phyloP scores from a whole-genome alignment of 208 protist genomes.

The Acanthamoeba castellanii region DNA sequence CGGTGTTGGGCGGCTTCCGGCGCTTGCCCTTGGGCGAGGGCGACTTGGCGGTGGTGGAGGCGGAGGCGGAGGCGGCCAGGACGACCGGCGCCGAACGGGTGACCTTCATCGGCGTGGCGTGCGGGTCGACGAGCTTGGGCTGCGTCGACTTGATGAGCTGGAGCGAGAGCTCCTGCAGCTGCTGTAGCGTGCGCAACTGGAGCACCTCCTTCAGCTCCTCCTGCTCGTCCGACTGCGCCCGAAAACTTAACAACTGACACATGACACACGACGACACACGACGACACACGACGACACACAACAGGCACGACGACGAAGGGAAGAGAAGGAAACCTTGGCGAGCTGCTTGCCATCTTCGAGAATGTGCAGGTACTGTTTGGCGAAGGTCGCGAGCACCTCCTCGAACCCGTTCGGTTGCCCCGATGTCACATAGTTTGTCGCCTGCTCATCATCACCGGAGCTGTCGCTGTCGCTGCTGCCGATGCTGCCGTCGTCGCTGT shows the following conservation, averaged over 20 bases:
- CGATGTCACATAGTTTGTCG: neutral
- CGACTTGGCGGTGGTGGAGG: neutral
- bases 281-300: neutral
- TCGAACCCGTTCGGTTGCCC: neutral
- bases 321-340: neutral
- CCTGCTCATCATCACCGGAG: neutral
- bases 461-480: neutral
- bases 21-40: slow-evolving; percentile 2
- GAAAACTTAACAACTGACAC: neutral
- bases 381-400: slow-evolving; percentile 5
- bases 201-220: slow-evolving; percentile 54
- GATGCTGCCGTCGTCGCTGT: neutral
- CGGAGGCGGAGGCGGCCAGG: neutral
- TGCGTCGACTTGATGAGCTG: slow-evolving; percentile 53
- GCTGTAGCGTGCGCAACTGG: slow-evolving; percentile 45
- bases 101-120: slow-evolving; percentile 1
- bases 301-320: neutral
- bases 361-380: slow-evolving; percentile 48
- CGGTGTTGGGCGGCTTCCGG: neutral
- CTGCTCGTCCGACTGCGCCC: slow-evolving; percentile 10
- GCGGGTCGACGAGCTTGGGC: neutral
- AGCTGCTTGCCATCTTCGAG: slow-evolving; percentile 18
- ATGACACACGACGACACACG: too few species aligned
- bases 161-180: slow-evolving; percentile 60
- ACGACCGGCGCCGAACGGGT: neutral